Evolutionary conservation across 2,329 filamentous ascomycete species (phyloP).

Genomic region (Fusarium camptoceras): DNA sequence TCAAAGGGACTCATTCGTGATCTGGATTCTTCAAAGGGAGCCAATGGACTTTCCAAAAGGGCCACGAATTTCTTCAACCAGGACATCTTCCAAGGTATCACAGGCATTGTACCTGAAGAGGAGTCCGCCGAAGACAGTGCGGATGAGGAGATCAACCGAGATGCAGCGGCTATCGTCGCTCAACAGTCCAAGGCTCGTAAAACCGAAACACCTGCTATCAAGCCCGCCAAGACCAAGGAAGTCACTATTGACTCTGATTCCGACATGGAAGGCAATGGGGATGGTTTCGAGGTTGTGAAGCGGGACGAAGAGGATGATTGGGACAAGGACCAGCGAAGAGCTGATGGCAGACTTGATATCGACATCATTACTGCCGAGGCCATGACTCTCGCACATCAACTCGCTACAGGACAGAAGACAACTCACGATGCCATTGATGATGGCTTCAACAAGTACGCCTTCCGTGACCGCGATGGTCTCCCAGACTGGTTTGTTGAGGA

Average conservation of each 20-base stretch:
- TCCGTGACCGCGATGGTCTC: constrained; percentile 90
- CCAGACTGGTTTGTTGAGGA: constrained; percentile 99
- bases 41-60: constrained; percentile 55
- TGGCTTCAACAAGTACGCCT: constrained; percentile 90
- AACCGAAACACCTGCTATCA: constrained; percentile 28
- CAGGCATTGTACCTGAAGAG: constrained; percentile 69
- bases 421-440: constrained; percentile 87
- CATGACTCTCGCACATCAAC: constrained; percentile 94
- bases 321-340: constrained; percentile 73
- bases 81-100: constrained; percentile 90
- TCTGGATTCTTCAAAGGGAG: constrained; percentile 48
- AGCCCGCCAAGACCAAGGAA: constrained; percentile 13
- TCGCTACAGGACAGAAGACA: constrained; percentile 87
- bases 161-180: constrained; percentile 43
- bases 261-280: constrained; percentile 57
- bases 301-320: constrained; percentile 65
- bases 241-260: constrained; percentile 47
- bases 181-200: constrained; percentile 46
- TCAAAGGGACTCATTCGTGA: constrained; percentile 52
- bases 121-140: constrained; percentile 41
- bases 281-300: constrained; percentile 73
- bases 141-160: constrained; percentile 52
- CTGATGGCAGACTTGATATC: constrained; percentile 80
- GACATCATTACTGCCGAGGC: constrained; percentile 99
- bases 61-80: constrained; percentile 93